Base-by-base conservation (phyloP, 2,329 filamentous ascomycete species). In the Ascochyta lentis region DNA sequence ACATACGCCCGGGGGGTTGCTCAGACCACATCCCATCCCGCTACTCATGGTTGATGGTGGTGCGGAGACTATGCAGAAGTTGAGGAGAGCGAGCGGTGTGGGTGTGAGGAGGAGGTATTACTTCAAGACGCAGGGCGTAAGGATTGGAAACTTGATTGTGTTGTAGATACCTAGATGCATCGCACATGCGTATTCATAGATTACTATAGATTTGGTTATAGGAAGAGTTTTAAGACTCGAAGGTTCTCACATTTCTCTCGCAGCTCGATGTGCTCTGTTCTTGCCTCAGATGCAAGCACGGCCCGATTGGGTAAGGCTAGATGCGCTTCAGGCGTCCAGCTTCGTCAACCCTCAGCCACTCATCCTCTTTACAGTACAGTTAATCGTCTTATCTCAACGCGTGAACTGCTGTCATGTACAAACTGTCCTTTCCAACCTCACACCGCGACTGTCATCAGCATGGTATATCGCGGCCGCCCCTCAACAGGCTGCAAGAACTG, bases 31-130 rank as follows among this genome's bases (percentile, higher is more conserved):
- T 66, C 88, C 88, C 2, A 88, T 98, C 34, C 86, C 90, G 12
- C 86, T 97, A 84, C 83, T 96, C 35, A 90, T 98, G 84, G 84
- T 96, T 1, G 57, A 86, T 0, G 92, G 90, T 0, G 89, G 88
- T 0, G 81, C 87, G 9, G 81, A 83, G 53, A 85, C 85, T 10
- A 89, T 92, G 65, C 81, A 83, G 26, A 76, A 87, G 53, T 79
- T 97, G 29, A 80, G 77, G 38, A 77, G 79, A 40, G 86, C 89
- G n/a, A 82, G 80, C 50, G 87, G 86, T 3, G 75, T 97, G 2
- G 92, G 91, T 0, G 78, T 97, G 58, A 85, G 90, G 69, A 84
- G 92, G 71, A 81, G 91, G 66, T 97, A 92, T 75, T 86, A 86
- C 68, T 86, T 97, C 39, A 86, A 89, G 70, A 96, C 91, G 60